Evolutionary conservation across 1,284 basidiomycete genomes (phyloP).

Genomic region (Bondarzewia mesenterica): DNA sequence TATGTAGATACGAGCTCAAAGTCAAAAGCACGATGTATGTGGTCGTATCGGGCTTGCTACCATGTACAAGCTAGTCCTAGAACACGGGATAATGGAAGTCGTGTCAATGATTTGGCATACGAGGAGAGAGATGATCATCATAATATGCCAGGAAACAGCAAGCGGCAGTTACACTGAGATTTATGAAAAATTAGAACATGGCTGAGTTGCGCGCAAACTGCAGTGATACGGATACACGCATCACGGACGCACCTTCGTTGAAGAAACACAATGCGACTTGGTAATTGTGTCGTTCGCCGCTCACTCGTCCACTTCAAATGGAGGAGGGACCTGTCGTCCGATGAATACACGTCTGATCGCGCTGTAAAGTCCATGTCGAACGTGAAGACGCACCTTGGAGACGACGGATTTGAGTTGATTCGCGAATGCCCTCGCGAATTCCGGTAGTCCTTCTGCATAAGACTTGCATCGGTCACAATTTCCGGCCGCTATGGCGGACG

Average conservation of each 20-base stretch:
- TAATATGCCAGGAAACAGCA: too few relatives aligned
- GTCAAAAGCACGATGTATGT: too few relatives aligned
- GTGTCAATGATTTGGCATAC: too few relatives aligned
- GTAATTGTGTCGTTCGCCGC: background rate
- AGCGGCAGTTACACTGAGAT: too few relatives aligned
- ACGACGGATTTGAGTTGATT: background rate
- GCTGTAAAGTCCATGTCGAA: background rate
- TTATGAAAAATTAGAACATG: too few relatives aligned
- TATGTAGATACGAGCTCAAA: too few relatives aligned
- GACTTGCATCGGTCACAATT: background rate
- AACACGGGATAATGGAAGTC: too few relatives aligned
- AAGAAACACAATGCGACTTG: background rate
- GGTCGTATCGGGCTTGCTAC: too few relatives aligned
- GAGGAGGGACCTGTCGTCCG: background rate
- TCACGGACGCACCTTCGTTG: background rate
- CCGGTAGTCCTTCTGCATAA: background rate
- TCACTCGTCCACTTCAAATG: background rate
- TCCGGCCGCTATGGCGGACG: too few relatives aligned
- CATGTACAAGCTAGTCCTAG: too few relatives aligned
- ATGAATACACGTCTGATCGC: background rate
- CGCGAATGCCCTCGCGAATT: background rate
- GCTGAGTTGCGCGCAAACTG: too few relatives aligned
- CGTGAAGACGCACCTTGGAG: background rate
- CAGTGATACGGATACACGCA: background rate
- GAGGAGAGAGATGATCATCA: too few relatives aligned